These are phyloP conservation scores for Aureobasidium mangrovei DNA, from an alignment of 2,329 filamentous ascomycete species.

Conservation along the genomic window DNA sequence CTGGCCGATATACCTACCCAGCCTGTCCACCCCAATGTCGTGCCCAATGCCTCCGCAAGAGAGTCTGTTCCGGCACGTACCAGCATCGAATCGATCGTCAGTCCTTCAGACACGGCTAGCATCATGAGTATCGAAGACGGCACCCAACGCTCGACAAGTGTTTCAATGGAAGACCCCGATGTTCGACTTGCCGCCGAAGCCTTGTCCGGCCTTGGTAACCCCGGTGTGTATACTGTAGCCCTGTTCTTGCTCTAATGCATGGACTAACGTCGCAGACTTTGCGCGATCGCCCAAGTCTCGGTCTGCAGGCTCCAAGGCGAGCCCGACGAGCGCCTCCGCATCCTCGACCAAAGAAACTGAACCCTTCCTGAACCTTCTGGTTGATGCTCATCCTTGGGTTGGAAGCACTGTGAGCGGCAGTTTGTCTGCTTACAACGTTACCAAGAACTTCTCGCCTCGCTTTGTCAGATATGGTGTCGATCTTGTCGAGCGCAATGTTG, in stretches of 20 bases:
- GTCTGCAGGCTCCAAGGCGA: slow-evolving; percentile 23
- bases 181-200: slow-evolving; percentile 43
- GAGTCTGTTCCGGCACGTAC: slow-evolving; percentile 18
- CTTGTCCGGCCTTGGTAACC: slow-evolving; percentile 41
- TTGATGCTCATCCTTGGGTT: slow-evolving; percentile 77
- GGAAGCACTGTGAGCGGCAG: slow-evolving; percentile 70
- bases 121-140: slow-evolving; percentile 34
- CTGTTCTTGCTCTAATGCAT: slow-evolving; percentile 3
- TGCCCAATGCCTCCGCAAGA: slow-evolving; percentile 23
- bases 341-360: slow-evolving; percentile 50
- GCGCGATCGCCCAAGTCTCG: slow-evolving; percentile 30
- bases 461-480: slow-evolving; percentile 83
- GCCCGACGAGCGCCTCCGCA: slow-evolving; percentile 20
- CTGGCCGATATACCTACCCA: slow-evolving; percentile 28
- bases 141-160: slow-evolving; percentile 30
- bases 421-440: slow-evolving; percentile 73
- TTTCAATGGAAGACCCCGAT: slow-evolving; percentile 41
- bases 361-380: slow-evolving; percentile 76
- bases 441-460: slow-evolving; percentile 82
- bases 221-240: slow-evolving; percentile 29
- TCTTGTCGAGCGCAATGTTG: slow-evolving; percentile 81
- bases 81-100: slow-evolving; percentile 30
- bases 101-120: slow-evolving; percentile 38
- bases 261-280: slow-evolving; percentile 29
- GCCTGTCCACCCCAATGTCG: slow-evolving; percentile 15